Percentiles rank a stretch among this genome's conserved stretches.
Evolutionary conservation across 2,329 filamentous ascomycete genomes (phyloP).

Genomic region (Camillea tinctor): DNA sequence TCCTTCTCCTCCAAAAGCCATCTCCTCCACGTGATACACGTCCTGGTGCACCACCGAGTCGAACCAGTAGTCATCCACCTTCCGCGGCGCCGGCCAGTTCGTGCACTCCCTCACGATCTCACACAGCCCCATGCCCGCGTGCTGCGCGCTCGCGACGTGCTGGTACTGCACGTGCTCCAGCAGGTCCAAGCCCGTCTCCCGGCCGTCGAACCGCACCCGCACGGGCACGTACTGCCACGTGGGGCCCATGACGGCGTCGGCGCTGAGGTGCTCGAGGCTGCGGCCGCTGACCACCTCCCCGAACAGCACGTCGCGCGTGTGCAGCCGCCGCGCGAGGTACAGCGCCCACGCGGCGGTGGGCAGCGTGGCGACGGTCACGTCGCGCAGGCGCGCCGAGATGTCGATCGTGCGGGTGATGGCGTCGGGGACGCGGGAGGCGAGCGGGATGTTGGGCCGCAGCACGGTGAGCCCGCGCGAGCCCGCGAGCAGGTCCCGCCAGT

Average conservation of each 20-base stretch:
- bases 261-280: slow-evolving; percentile 54
- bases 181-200: slow-evolving; percentile 52
- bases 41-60: slow-evolving; percentile 60
- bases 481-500: slow-evolving; percentile 60
- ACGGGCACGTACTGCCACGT: slow-evolving; percentile 68
- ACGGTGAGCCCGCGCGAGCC: slow-evolving; percentile 49
- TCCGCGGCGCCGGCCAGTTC: slow-evolving; percentile 38
- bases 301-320: slow-evolving; percentile 58
- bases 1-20: slow-evolving; percentile 37
- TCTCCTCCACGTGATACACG: slow-evolving; percentile 59
- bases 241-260: slow-evolving; percentile 60
- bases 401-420: slow-evolving; percentile 43
- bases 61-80: slow-evolving; percentile 40
- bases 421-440: slow-evolving; percentile 38
- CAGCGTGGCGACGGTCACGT: slow-evolving; percentile 62
- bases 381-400: slow-evolving; percentile 47
- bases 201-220: slow-evolving; percentile 52
- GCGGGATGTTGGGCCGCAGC: slow-evolving; percentile 39
- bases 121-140: slow-evolving; percentile 53
- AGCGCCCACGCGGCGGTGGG: slow-evolving; percentile 68
- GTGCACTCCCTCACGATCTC: slow-evolving; percentile 52
- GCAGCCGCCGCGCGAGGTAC: slow-evolving; percentile 55
- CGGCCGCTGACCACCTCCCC: slow-evolving; percentile 66
- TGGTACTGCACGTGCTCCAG: slow-evolving; percentile 55
- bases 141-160: slow-evolving; percentile 54